Conservation (phyloP, 371 early-diverging fungal genomes). For the Funneliformis caledonium region DNA sequence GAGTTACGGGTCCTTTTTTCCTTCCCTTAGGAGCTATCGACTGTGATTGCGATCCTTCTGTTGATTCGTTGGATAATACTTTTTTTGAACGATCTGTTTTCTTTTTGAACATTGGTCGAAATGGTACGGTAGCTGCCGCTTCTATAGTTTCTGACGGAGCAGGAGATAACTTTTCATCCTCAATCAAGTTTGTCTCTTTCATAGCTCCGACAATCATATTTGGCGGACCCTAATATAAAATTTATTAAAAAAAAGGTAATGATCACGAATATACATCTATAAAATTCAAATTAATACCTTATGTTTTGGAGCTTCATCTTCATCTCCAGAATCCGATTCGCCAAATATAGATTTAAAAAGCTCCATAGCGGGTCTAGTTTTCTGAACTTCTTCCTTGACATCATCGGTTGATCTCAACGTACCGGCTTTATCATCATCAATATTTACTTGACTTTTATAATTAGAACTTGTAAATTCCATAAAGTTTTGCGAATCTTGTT, state of each 20-base stretch:
- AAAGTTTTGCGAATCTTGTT: neutral
- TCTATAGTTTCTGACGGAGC: neutral
- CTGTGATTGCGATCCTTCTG: neutral
- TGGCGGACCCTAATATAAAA: neutral
- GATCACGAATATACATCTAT: neutral
- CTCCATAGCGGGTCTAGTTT: slow-evolving; percentile 23
- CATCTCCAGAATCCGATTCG: slow-evolving; percentile 15
- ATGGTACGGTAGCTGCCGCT: neutral
- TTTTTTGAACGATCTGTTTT: slow-evolving; percentile 1
- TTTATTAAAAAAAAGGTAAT: neutral
- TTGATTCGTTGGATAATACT: neutral
- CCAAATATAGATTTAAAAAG: slow-evolving; percentile 24
- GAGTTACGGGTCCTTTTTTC: slow-evolving; percentile 2
- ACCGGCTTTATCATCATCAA: neutral
- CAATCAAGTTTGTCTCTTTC: neutral
- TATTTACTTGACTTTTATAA: neutral
- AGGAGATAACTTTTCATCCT: neutral
- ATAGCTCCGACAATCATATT: neutral
- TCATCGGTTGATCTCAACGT: neutral
- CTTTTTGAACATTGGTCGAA: slow-evolving; percentile 25
- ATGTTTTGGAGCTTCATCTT: slow-evolving; percentile 8
- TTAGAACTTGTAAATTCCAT: neutral
- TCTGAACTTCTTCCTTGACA: neutral
- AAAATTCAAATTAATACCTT: slow-evolving; percentile 4
- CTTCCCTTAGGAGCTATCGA: neutral